These are phyloP conservation scores for Colletotrichum higginsianum DNA, from an alignment of 2,329 filamentous ascomycete genomes.

Conservation along the genomic window DNA sequence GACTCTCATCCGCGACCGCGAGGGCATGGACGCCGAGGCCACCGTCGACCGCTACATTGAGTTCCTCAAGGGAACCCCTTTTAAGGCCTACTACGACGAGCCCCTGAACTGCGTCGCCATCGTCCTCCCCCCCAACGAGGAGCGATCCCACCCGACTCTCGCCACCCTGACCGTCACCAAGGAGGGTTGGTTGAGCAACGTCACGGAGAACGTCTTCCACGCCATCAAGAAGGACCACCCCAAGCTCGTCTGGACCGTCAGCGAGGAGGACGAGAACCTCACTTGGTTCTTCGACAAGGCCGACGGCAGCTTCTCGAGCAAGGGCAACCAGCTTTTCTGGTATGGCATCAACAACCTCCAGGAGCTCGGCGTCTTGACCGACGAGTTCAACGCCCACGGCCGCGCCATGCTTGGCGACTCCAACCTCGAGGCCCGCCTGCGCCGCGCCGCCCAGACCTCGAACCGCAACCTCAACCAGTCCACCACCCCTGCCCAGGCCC, in stretches of 20 bases:
- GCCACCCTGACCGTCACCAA: slow-evolving; percentile 95
- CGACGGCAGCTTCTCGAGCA: slow-evolving; percentile 88
- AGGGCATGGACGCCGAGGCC: slow-evolving; percentile 84
- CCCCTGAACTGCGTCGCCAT: slow-evolving; percentile 93
- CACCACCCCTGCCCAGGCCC: slow-evolving; percentile 48
- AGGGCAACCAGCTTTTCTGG: slow-evolving; percentile 96
- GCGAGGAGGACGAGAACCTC: slow-evolving; percentile 94
- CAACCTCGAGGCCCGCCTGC: slow-evolving; percentile 88
- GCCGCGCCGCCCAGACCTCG: slow-evolving; percentile 81
- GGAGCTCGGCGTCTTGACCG: slow-evolving; percentile 86
- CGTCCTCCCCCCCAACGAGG: slow-evolving; percentile 80
- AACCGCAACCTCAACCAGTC: slow-evolving; percentile 63
- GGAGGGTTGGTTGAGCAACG: slow-evolving; percentile 92
- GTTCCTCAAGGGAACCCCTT: slow-evolving; percentile 81
- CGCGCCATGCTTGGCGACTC: slow-evolving; percentile 90
- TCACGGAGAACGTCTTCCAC: slow-evolving; percentile 94
- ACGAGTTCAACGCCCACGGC: slow-evolving; percentile 87
- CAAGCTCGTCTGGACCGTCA: slow-evolving; percentile 95
- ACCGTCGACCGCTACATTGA: slow-evolving; percentile 91
- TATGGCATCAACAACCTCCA: slow-evolving; percentile 88
- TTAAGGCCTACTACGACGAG: slow-evolving; percentile 96
- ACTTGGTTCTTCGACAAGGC: slow-evolving; percentile 99
- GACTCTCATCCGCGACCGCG: slow-evolving; percentile 84
- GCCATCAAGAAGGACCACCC: slow-evolving; percentile 95
- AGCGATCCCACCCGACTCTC: slow-evolving; percentile 82